Base-by-base conservation (phyloP, 2,329 filamentous ascomycete genomes). In the Botryotinia narcissicola region DNA sequence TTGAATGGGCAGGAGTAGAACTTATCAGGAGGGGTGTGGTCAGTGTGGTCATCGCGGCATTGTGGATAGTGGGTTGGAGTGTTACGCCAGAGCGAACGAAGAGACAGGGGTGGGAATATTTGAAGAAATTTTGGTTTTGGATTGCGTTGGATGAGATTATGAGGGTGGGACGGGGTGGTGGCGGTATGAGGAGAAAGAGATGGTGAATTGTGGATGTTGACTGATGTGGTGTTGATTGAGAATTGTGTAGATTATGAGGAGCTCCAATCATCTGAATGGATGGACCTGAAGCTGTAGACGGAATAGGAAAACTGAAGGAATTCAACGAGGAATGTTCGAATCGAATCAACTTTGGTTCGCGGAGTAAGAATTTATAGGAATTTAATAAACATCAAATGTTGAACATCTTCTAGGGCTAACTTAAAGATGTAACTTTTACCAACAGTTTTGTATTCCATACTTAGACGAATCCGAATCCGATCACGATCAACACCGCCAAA, bases 41-140 rank as follows among this genome's bases (percentile, higher is more conserved):
- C n/a, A 72, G 61, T 60, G 57, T 72, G 29, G 74, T 74, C 8
- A 25, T 76, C 9, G 73, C 76, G 10, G 71, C 59, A 10, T 40
- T 77, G 20, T 78, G 77, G 76, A 70, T 57, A 1, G 59, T 77
- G 37, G 76, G 77, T 2, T 77, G 75, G 74, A 70, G 54, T 46
- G 68, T 70, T 62, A 75, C 75, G 25, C 73, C 75, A 20, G 29
- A 69, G 59, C 73, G 73, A 14, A 63, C 40, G 35, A 78, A 76
- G 67, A 59, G 61, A 22, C 70, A 75, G 64, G 73, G 70, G 14
- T 76, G 72, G 74, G 74, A 75, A 59, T 71, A 75, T 35, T 46
- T 75, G 63, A 76, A 76, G 71, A 78, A 64, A 73, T 62, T 77
- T 66, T 78, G 76, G 77, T 75, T 74, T 67, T 74, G 74, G 71